A percentile compares a stretch with the other conserved stretches of the same genome.
phyloP scores from a whole-genome alignment of 2,329 filamentous ascomycete genomes.

The Talaromyces funiculosus region DNA sequence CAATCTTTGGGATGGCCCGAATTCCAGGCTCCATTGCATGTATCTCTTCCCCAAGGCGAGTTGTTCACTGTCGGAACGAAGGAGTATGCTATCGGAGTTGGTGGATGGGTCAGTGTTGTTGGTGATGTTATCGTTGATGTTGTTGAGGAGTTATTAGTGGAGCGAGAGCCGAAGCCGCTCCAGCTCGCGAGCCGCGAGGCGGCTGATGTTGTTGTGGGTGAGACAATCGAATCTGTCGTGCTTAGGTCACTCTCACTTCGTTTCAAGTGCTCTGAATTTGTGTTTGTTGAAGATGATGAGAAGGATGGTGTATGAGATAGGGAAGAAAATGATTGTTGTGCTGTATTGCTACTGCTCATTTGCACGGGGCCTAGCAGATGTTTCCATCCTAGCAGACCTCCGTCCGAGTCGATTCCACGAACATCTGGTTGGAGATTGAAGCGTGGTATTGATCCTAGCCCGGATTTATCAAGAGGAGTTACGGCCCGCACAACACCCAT shows the following conservation, averaged over 20 bases:
- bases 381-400: slow-evolving; percentile 41
- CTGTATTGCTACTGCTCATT: slow-evolving; percentile 19
- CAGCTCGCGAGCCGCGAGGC: slow-evolving; percentile 29
- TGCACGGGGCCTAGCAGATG: slow-evolving; percentile 39
- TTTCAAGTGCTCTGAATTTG: neutral
- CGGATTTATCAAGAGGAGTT: slow-evolving; percentile 15
- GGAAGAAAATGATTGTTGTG: neutral
- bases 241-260: slow-evolving; percentile 17
- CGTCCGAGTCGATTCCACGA: slow-evolving; percentile 37
- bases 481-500: slow-evolving; percentile 33
- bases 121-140: slow-evolving; percentile 20
- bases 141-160: slow-evolving; percentile 17
- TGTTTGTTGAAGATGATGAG: slow-evolving; percentile 17
- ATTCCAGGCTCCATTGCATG: slow-evolving; percentile 43
- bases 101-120: slow-evolving; percentile 26
- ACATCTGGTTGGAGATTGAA: slow-evolving; percentile 41
- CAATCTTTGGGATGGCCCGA: slow-evolving; percentile 38
- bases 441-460: slow-evolving; percentile 28
- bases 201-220: slow-evolving; percentile 18
- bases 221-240: slow-evolving; percentile 26
- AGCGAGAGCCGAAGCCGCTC: slow-evolving; percentile 30
- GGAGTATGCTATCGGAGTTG: slow-evolving; percentile 27
- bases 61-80: slow-evolving; percentile 17
- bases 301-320: slow-evolving; percentile 7
- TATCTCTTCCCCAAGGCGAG: slow-evolving; percentile 37